These are phyloP conservation scores for Sporisorium reilianum DNA, from an alignment of 1,284 basidiomycete genomes.

Conservation along the genomic window DNA sequence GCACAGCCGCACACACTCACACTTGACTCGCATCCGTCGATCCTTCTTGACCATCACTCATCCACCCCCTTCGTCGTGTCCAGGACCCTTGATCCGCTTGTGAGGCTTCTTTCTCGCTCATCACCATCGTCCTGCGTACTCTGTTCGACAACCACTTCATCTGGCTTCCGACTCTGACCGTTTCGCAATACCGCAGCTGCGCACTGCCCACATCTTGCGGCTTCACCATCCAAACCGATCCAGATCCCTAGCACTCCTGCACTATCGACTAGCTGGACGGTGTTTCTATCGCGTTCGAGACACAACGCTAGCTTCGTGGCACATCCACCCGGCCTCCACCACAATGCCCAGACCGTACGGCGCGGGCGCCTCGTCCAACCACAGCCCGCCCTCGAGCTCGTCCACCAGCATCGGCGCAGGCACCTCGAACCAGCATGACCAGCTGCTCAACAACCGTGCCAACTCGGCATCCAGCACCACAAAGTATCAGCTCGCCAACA, in stretches of 20 bases:
- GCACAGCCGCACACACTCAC: too few relatives aligned
- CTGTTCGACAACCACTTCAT: not conserved
- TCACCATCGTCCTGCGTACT: not conserved
- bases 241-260: too few relatives aligned
- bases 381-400: conserved; percentile 35
- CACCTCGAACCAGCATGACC: conserved; percentile 22
- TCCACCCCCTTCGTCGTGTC: not conserved
- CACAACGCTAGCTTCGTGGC: not conserved
- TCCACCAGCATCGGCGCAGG: conserved; percentile 35
- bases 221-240: too few relatives aligned
- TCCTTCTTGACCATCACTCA: not conserved
- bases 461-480: conserved; percentile 9
- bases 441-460: conserved; percentile 14
- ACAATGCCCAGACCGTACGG: conserved; percentile 31
- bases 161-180: too few relatives aligned
- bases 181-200: too few relatives aligned
- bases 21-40: not conserved
- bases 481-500: conserved; percentile 32
- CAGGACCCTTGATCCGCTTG: not conserved
- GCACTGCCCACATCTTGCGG: too few relatives aligned
- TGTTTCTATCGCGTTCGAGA: not conserved
- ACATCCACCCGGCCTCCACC: not conserved
- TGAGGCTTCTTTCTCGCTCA: too few relatives aligned
- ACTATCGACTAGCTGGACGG: not conserved
- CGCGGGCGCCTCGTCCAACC: conserved; percentile 21